Base-by-base conservation (phyloP, 2,329 filamentous ascomycete species). In the Penicillium frequentans region DNA sequence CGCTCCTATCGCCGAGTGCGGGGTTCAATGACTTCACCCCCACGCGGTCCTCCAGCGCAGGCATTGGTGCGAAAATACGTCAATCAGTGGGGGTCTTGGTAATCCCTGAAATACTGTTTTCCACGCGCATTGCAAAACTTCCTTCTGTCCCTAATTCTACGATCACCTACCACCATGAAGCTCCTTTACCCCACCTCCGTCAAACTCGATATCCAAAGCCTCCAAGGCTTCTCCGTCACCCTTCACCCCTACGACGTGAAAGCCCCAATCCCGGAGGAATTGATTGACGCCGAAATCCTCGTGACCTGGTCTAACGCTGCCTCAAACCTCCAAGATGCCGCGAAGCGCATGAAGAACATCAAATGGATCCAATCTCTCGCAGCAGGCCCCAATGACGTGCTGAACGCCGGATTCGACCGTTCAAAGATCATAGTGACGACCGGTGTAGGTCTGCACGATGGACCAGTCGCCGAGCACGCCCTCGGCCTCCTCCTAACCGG, bases 331-430 rank as follows among this genome's bases (percentile, higher is more conserved):
- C 73, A 78, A 23, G 82, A 87, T 67, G 85, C 85, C 49, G 82
- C 80, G 2, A 63, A 68, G 50, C 80, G 81, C 57, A 76, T 87
- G 70, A 81, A 77, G 55, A 82, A 84, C 42, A 77, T 88, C 14
- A 78, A 78, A 62, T 88, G 85, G 85, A 87, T 88, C 71, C 86
- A 88, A 67, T 86, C 84, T 0, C 83, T 88, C 33, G 86, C 86
- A 35, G 85, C 86, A 1, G 86, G 86, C 0, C 86, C 86, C 64
- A 88, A 88, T 69, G 86, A 88, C 68, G 84, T 88, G 16, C 80
- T 88, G 19, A 71, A 68, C 51, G 86, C 85, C 26, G 86, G 85
- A 55, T 88, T 88, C 71, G 81, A 85, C 67, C 64, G 76, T 10
- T 69, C 76, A 52, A 75, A 75, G 52, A 75, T 85, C 48, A 63